phyloP scores from a whole-genome alignment of 192 early-diverging fungal genomes.

The Umbelopsis ramanniana region DNA sequence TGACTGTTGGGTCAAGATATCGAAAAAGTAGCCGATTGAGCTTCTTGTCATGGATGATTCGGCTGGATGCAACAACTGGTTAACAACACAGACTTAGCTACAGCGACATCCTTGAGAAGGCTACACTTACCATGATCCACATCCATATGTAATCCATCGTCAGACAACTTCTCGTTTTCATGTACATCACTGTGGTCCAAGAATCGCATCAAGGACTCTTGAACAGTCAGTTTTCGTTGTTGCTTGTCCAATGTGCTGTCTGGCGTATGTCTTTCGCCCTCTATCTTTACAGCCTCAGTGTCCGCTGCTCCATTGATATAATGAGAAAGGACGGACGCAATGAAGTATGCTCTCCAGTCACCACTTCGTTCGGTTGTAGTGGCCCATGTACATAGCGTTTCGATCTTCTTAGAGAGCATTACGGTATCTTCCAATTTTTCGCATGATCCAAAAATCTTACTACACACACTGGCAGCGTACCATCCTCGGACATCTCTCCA shows the following conservation, averaged over 20 bases:
- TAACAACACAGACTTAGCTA: too few species aligned
- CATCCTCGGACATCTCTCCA: slow-evolving; percentile 34
- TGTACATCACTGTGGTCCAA: slow-evolving; percentile 45
- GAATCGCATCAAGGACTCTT: slow-evolving; percentile 55
- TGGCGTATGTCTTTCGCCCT: not conserved
- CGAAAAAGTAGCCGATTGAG: slow-evolving; percentile 48
- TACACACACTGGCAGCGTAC: not conserved
- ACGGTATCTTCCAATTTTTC: not conserved
- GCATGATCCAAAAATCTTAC: slow-evolving; percentile 1
- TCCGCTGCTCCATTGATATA: slow-evolving; percentile 42
- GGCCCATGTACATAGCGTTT: slow-evolving; percentile 58
- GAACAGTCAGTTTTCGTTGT: slow-evolving; percentile 36
- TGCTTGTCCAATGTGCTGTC: slow-evolving; percentile 24
- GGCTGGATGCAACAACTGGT: not conserved
- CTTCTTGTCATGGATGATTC: not conserved
- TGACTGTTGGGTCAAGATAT: slow-evolving; percentile 53
- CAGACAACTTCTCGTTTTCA: not conserved
- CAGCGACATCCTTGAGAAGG: not conserved
- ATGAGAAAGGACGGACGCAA: slow-evolving; percentile 44
- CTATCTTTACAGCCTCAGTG: not conserved
- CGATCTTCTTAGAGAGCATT: slow-evolving; percentile 25
- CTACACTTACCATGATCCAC: not conserved
- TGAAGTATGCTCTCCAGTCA: slow-evolving; percentile 52
- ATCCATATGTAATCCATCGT: slow-evolving; percentile 1
- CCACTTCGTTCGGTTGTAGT: slow-evolving; percentile 48